These are phyloP conservation scores for Lithohypha guttulata DNA, from an alignment of 2,329 filamentous ascomycete species.

Conservation along the genomic window DNA sequence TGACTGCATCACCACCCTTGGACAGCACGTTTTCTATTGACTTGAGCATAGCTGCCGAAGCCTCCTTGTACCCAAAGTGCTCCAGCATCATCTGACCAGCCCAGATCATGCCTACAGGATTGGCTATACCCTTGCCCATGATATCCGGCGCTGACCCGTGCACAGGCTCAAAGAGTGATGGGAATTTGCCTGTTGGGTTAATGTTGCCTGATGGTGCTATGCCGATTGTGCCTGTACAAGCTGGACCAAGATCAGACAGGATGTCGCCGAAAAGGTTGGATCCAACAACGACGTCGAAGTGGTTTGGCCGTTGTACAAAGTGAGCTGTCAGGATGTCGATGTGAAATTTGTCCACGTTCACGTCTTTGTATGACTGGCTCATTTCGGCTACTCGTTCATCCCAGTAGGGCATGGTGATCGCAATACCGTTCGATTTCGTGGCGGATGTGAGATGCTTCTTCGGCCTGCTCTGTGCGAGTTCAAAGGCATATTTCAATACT, in stretches of 20 bases:
- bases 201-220: constrained; percentile 98
- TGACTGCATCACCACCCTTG: constrained; percentile 65
- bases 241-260: constrained; percentile 98
- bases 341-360: constrained; percentile 94
- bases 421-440: constrained; percentile 99
- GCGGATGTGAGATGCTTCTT: constrained; percentile 98
- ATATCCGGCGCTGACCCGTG: constrained; percentile 97
- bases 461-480: constrained; percentile 85
- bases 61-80: constrained; percentile 83
- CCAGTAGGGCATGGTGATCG: constrained; percentile 63
- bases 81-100: constrained; percentile 99
- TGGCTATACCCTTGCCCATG: constrained; percentile 87
- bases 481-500: constrained; percentile 93
- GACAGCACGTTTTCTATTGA: constrained; percentile 90
- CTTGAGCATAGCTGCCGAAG: constrained; percentile 80
- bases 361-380: constrained; percentile 83
- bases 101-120: constrained; percentile 91
- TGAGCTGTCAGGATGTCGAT: constrained; percentile 98
- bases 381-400: constrained; percentile 47
- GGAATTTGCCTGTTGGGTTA: constrained; percentile 62
- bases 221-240: constrained; percentile 92
- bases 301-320: constrained; percentile 89
- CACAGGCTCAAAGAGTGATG: constrained; percentile 98
- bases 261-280: constrained; percentile 99
- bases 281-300: constrained; percentile 95